Evolutionary conservation across 805 yeast species (phyloP), one percentile per base, ranked within the genome.

Genomic region (Aciculoconidium aculeatum): DNA sequence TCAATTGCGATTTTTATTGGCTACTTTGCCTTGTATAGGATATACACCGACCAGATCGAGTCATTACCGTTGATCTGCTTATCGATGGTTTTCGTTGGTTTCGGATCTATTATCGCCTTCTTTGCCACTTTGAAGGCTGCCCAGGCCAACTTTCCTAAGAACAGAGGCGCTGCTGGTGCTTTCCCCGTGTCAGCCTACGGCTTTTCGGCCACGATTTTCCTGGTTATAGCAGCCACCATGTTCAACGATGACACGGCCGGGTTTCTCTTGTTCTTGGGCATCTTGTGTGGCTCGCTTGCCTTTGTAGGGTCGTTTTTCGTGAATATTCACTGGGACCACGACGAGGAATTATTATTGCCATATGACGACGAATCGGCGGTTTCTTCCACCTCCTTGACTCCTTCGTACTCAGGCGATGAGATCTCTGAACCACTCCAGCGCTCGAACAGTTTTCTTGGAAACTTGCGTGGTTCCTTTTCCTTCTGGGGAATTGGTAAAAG

Each of bases 151-250:
- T 82, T 81, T 40, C 90, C 90, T 0, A 56, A 70, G 16, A 75
- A 77, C 44, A 65, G 80, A 45, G 92, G 86, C 13, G 62, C 75
- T 5, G 86, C 86, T 2, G 78, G 77, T 11, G 77, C 84, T 1
- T 58, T 72, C 23, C 84, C 85, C 2, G 80, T 78, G 4, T 70
- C 83, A 9, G 63, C 77, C 1, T 82, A 74, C 51, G 94, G 90
- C 0, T 53, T 82, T 23, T 72, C 86, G 5, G 87, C 90, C 3
- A 63, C 82, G 22, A 40, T 79, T 11, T 79, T 77, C 45, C 74
- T 85, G 2, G 49, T 69, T 2, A 42, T 79, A 3, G 70, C 83
- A 9, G 74, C 81, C 0, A 42, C 54, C 5, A 62, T 69, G 28
- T 81, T 72, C 40, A 50, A 55, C 6, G 72, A 66, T 17, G 53